phyloP scores from a whole-genome alignment of 345 rosid genomes.

The Leavenworthia alabamica region DNA sequence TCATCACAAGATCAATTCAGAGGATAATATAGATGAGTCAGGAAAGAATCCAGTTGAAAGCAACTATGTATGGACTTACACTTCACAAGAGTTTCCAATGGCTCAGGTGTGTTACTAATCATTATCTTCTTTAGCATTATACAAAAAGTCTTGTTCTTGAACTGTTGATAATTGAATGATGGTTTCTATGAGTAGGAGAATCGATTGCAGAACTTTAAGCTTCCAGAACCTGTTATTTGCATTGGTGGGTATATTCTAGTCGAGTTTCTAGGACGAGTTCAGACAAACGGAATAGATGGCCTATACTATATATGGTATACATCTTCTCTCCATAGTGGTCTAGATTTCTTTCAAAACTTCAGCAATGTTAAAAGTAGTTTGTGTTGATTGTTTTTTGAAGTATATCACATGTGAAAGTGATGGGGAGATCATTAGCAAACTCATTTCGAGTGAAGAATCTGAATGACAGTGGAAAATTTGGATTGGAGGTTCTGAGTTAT shows the following conservation, averaged over 20 bases:
- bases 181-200: constrained; percentile 50
- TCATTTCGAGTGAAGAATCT: constrained; percentile 38
- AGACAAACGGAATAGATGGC: constrained; percentile 74
- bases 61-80: constrained; percentile 66
- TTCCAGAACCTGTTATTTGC: constrained; percentile 87
- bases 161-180: not conserved
- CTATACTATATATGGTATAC: constrained; percentile 76
- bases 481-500: constrained; percentile 41
- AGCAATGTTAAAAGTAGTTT: not conserved
- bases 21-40: constrained; percentile 26
- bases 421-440: constrained; percentile 56
- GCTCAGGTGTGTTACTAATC: constrained; percentile 51
- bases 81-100: constrained; percentile 87
- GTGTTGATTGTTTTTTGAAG: constrained; percentile 42
- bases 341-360: not conserved
- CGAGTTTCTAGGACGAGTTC: constrained; percentile 83
- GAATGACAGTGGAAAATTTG: constrained; percentile 48
- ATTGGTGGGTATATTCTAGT: constrained; percentile 71
- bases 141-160: not conserved
- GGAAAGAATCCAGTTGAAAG: constrained; percentile 30
- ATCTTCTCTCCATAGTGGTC: not conserved
- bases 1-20: constrained; percentile 34
- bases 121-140: constrained; percentile 2
- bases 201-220: constrained; percentile 62
- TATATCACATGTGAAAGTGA: constrained; percentile 52